These are phyloP conservation scores for Vitis riparia DNA, from an alignment of 164 flowering plant genomes.

Conservation along the genomic window DNA sequence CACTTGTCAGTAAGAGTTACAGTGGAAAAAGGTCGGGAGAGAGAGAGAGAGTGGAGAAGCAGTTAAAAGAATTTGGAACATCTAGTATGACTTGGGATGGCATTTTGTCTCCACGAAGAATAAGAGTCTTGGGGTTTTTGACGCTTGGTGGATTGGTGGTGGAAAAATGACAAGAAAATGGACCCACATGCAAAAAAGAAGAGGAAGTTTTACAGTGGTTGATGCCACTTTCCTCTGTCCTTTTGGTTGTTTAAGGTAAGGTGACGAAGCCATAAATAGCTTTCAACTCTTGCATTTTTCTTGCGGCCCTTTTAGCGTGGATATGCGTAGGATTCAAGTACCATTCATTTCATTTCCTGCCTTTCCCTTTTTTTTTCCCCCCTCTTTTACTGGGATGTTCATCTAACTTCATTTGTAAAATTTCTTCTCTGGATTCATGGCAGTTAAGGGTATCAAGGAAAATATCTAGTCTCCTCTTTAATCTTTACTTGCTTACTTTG, in stretches of 20 bases:
- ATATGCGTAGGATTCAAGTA: conserved; percentile 30
- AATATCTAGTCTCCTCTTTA: background rate
- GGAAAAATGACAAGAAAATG: conserved; percentile 5
- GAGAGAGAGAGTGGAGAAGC: background rate
- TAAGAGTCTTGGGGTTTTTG: conserved; percentile 11
- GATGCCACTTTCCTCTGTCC: background rate
- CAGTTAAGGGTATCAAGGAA: background rate
- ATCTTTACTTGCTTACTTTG: conserved; percentile 10
- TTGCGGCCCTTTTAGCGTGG: conserved; percentile 4
- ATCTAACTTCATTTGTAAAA: conserved; percentile 1
- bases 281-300: background rate
- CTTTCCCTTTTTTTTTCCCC: background rate
- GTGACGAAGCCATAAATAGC: background rate
- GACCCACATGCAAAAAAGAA: conserved; percentile 14
- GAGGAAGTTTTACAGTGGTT: background rate
- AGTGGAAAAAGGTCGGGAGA: no score
- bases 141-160: conserved; percentile 20
- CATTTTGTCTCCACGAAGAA: conserved; percentile 12
- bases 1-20: no score
- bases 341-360: background rate
- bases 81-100: background rate
- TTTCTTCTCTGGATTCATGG: conserved; percentile 1
- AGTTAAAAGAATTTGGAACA: background rate
- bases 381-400: background rate
- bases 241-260: conserved; percentile 6